Base-by-base conservation (phyloP, 768 basidiomycete genomes). In the Chalciporus pseudorubinellus region DNA sequence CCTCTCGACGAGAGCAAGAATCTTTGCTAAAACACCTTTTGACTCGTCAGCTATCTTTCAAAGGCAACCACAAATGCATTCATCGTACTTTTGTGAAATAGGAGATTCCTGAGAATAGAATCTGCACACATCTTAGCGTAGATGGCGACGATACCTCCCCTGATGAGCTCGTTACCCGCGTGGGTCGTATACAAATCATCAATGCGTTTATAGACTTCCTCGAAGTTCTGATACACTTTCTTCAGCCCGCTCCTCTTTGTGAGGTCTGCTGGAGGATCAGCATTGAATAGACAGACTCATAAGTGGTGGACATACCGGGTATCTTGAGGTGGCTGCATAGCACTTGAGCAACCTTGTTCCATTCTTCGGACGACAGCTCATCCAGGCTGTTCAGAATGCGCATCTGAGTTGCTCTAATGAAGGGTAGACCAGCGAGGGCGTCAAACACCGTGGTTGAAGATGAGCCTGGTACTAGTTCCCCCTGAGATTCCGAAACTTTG, bases 111-210 rank as follows among this genome's bases (percentile, higher is more conserved):
- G 49, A 85, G 64, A 33, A 85, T 70, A 3, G 80, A 72, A 61
- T 85, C 84, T 0, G 72, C 74, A 28, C 75, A 84, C 80, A 86
- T 82, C 59, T 81, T 82, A 14, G 83, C 77, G 55, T 78, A 84
- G 43, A 87, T 80, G 8, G 77, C 80, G 8, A 83, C 72, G 39
- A 86, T 78, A 0, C 78, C 83, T 1, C 82, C 83, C 43, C 69
- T 65, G 16, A 85, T 68, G 50, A 74, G 75, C 31, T 78, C 73
- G 61, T 80, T 78, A 1, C 67, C 65, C 1, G 51, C 34, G 54
- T 79, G 70, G 13, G 65, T 69, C 1, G 72, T 61, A 56, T 79
- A 85, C 2, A 75, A 69, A n/a, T 68, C 67, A 41, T 84, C 77
- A 21, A 85, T 72, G 22, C 72, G 72, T 14, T 65, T 59, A 53